These are phyloP conservation scores for Trametes hirsuta DNA, from an alignment of 1,284 basidiomycete genomes.

Conservation along the genomic window DNA sequence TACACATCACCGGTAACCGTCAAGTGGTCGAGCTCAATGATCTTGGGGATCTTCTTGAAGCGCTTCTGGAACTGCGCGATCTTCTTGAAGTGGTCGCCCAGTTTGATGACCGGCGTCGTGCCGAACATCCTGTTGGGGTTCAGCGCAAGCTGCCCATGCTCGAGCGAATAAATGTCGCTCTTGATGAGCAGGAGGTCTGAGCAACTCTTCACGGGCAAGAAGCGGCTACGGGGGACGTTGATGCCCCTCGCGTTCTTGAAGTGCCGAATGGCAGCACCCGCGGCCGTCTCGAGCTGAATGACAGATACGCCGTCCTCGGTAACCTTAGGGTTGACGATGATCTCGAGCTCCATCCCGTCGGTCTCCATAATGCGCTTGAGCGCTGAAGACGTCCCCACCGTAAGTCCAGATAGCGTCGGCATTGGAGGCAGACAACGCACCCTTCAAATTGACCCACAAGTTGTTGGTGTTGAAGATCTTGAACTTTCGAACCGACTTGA, in stretches of 20 bases:
- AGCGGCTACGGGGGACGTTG: constrained; percentile 96
- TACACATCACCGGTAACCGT: constrained; percentile 97
- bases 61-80: constrained; percentile 97
- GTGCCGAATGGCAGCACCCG: constrained; percentile 98
- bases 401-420: constrained; percentile 41
- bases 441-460: constrained; percentile 93
- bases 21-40: constrained; percentile 93
- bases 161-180: constrained; percentile 93
- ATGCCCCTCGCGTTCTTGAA: constrained; percentile 95
- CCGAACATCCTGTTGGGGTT: constrained; percentile 90
- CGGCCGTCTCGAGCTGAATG: constrained; percentile 90
- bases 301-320: constrained; percentile 90
- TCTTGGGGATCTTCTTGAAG: constrained; percentile 96
- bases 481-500: constrained; percentile 95
- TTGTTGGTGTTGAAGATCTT: constrained; percentile 99
- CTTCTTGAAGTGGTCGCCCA: constrained; percentile 94
- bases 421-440: constrained; percentile 35
- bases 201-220: constrained; percentile 95
- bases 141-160: constrained; percentile 95
- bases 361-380: constrained; percentile 95
- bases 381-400: constrained; percentile 19
- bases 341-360: constrained; percentile 90
- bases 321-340: constrained; percentile 94
- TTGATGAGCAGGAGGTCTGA: constrained; percentile 95
- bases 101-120: constrained; percentile 96